Evolutionary conservation across 345 rosid species (phyloP), one percentile per base, ranked within the genome.

Genomic region (Salix purpurea): DNA sequence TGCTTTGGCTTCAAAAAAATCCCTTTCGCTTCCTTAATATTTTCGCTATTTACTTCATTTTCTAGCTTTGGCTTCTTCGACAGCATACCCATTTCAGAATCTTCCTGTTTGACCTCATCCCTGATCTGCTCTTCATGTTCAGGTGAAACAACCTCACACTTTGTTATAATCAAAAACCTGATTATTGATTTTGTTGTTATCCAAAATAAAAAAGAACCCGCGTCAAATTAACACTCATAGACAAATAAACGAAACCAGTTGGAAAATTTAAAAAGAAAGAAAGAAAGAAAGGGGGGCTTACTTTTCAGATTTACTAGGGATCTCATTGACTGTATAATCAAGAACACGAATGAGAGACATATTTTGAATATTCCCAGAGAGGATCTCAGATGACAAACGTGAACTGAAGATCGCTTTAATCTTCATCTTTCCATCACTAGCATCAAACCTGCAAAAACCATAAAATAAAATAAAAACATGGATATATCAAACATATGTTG

Each of bases 251-350:
- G 2, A 65, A n/a, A 52, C 14, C 1, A 30, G 10, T 24, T 4
- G 36, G 16, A 23, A 34, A 5, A 30, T 37, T 60, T 6, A 74
- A 50, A 32, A 48, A 3, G 3, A 9, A 14, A n/a, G 4, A 62
- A 44, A 8, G 4, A 56, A 24, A 32, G 24, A 8, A 34, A 58
- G 58, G 1, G 1, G 0, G 4, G 3, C 48, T 76, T 84, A 93
- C 97, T 93, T 91, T 66, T 91, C 96, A 7, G 93, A 76, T 84
- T 93, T 95, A 84, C 83, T 85, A n/a, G 99, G 88, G 37, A 95
- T 89, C 32, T 95, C 99, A 24, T 93, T 95, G 76, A 93, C 90
- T 0, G 94, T 81, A 71, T 90, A 95, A 76, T 93, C 92, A 1
- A 89, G 75, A 78, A 95, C 88, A 1, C 87, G 90, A 18, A 95